Conservation (phyloP, 352 stramenopile species). For the Albugo laibachii region DNA sequence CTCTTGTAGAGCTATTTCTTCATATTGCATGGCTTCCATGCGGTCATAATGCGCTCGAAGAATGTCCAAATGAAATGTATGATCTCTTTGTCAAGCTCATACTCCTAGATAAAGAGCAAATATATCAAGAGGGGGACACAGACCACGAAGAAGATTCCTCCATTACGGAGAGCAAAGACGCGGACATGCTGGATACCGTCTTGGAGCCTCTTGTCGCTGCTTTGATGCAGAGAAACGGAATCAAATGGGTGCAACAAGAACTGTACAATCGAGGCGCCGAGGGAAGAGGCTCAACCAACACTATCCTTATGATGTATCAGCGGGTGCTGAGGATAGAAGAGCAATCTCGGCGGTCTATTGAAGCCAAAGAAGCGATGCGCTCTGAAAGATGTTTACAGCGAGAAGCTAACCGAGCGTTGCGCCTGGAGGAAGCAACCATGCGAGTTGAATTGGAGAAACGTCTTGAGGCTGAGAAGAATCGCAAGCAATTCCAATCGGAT, state of each 20-base stretch:
- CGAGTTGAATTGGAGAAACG: too few relatives aligned
- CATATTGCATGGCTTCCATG: conserved; percentile 57
- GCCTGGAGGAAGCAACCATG: neutral
- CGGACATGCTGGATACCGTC: neutral
- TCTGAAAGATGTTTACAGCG: too few relatives aligned
- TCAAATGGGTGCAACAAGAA: conserved; percentile 67
- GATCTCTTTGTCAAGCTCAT: conserved; percentile 18
- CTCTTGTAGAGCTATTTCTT: conserved; percentile 3
- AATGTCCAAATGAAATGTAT: conserved; percentile 27
- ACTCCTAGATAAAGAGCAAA: neutral
- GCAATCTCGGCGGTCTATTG: too few relatives aligned
- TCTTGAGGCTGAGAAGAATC: too few relatives aligned
- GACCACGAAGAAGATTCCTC: neutral
- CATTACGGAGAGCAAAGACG: neutral
- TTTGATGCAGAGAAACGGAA: conserved; percentile 13
- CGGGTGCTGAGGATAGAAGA: conserved; percentile 8
- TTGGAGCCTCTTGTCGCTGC: neutral
- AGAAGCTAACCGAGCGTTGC: neutral
- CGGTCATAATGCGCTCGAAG: conserved; percentile 48
- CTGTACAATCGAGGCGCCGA: conserved; percentile 54
- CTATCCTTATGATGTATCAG: conserved; percentile 26
- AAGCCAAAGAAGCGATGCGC: too few relatives aligned
- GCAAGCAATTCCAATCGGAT: too few relatives aligned
- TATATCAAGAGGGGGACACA: too few relatives aligned
- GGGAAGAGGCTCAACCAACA: conserved; percentile 17